Evolutionary conservation across 305 asterid genomes (phyloP), one percentile per base, ranked within the genome.

Genomic region (Andrographis paniculata): DNA sequence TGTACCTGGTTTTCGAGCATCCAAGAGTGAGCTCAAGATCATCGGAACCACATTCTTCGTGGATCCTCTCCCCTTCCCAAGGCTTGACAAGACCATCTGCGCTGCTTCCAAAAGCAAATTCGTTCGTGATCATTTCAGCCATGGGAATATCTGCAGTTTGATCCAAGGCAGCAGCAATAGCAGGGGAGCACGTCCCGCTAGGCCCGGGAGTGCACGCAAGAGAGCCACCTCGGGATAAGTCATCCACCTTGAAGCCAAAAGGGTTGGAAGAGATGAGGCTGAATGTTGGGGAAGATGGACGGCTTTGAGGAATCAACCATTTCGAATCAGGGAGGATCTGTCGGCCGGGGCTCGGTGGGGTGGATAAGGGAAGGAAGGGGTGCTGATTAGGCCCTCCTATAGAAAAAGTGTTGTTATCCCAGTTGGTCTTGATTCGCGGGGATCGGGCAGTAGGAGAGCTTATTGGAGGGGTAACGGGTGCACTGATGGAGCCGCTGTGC

Each of bases 51-150:
- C 74, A 80, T 21, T 77, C 94, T 61, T 83, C 96, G 21, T 87
- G 96, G 42, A 87, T 87, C 56, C 76, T 76, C 74, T 87, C 96
- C 33, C 95, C 96, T 69, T 80, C 87, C 96, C 96, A 87, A 1
- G 96, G 79, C 74, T 83, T 87, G 57, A 87, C 96, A 14, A 83
- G 57, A 1, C 82, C 79, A 13, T 46, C 23, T 2, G 54, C 10
- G 49, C 53, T 66, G 70, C 78, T 69, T 18, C 95, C 85, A 5
- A 87, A 87, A 17, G 86, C 93, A 64, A 83, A 87, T 63, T 87
- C 91, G 14, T 61, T 75, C 0, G 93, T 61, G 5, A 71, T 55
- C 55, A 58, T 76, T 44, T 80, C 81, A 9, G 82, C 65, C 94
- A 80, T 82, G 6, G 93, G 95, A 46, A 83, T 61, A 55, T 77